Evolutionary conservation across 306 rosid species (phyloP).

Genomic region (Casuarina equisetifolia): DNA sequence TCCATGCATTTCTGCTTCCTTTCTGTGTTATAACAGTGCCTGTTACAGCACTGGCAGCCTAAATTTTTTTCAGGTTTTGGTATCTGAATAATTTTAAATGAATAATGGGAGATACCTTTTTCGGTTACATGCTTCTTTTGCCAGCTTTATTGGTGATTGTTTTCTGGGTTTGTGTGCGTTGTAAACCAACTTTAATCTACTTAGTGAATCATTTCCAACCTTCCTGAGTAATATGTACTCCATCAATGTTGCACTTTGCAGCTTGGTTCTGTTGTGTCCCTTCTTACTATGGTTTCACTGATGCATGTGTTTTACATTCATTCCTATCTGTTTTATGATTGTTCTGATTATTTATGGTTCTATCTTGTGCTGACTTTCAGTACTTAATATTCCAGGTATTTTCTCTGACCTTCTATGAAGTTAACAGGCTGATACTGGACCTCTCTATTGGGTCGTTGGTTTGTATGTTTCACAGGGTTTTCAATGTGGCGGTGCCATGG

Average conservation of each 20-base stretch:
- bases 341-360: slow-evolving; percentile 2
- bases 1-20: background rate
- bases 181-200: background rate
- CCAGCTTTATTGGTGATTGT: background rate
- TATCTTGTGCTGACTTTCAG: slow-evolving; percentile 55
- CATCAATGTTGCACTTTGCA: background rate
- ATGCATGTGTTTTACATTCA: slow-evolving; percentile 6
- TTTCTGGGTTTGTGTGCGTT: background rate
- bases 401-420: slow-evolving; percentile 97
- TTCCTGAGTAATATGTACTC: background rate
- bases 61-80: background rate
- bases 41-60: background rate
- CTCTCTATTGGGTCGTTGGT: slow-evolving; percentile 80
- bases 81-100: background rate
- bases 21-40: background rate
- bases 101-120: background rate
- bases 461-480: slow-evolving; percentile 85
- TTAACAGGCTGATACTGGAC: slow-evolving; percentile 80
- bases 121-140: background rate
- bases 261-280: background rate
- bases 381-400: slow-evolving; percentile 97
- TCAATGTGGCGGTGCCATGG: slow-evolving; percentile 42
- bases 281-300: slow-evolving; percentile 9
- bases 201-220: background rate
- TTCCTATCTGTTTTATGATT: slow-evolving; percentile 15